A percentile compares a stretch with the other conserved stretches of the same genome.
These are phyloP conservation scores for Hypoxylon intermedium DNA, from an alignment of 495 filamentous ascomycete species.

Conservation along the genomic window DNA sequence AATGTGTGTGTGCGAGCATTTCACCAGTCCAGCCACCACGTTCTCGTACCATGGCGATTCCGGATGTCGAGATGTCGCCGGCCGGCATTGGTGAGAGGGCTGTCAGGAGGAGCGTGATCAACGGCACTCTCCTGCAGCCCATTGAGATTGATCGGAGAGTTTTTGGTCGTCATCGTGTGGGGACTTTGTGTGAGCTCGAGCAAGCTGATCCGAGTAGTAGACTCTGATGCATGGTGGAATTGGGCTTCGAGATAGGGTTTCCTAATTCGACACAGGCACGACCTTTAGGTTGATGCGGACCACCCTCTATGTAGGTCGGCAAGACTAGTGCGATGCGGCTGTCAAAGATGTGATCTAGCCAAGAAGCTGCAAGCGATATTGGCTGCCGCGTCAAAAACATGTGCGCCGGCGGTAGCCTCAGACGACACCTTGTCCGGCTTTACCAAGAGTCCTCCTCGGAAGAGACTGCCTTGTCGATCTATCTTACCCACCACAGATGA, in stretches of 20 bases:
- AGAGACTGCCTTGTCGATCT: conserved; percentile 2
- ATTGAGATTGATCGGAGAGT: conserved; percentile 21
- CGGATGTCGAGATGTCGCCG: conserved; percentile 20
- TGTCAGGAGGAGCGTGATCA: conserved; percentile 35
- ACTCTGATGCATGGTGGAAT: conserved; percentile 11
- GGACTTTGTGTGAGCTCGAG: conserved; percentile 10
- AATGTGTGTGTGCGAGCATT: conserved; percentile 5
- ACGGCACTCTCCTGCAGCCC: conserved; percentile 17
- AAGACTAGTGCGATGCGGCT: conserved; percentile 34
- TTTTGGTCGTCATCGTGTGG: conserved; percentile 15
- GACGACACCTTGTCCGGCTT: conserved; percentile 28
- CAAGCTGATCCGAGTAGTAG: conserved; percentile 22
- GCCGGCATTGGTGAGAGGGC: conserved; percentile 14
- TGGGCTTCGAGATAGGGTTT: conserved; percentile 11
- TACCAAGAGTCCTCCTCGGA: conserved; percentile 5
- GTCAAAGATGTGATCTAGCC: conserved; percentile 43
- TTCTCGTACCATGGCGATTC: conserved; percentile 15
- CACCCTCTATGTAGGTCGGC: conserved; percentile 5
- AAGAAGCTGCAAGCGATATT: conserved; percentile 37
- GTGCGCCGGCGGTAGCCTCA: conserved; percentile 24
- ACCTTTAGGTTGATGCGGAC: conserved; percentile 9
- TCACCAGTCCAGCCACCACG: conserved; percentile 1
- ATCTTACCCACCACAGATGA: conserved; percentile 7
- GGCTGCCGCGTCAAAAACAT: conserved; percentile 27
- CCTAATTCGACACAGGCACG: conserved; percentile 22